Evolutionary conservation across 208 protist genomes (phyloP).

Genomic region (Trypanosoma cruzi): DNA sequence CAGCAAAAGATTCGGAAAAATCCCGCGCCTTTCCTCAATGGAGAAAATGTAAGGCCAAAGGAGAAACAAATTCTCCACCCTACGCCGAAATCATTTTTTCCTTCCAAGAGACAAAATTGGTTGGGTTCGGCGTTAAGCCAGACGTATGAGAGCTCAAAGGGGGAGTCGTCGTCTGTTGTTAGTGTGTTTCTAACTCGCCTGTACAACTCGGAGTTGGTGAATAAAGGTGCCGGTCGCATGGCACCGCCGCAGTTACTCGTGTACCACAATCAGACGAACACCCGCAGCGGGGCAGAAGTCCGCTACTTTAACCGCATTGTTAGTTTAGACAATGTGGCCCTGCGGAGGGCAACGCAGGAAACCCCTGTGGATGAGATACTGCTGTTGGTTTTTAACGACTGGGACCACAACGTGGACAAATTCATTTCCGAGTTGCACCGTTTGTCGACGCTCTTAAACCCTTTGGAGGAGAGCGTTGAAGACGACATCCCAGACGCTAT

Average conservation of each 20-base stretch:
- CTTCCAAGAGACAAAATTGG: too few relatives aligned
- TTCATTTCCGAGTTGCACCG: slow-evolving; percentile 29
- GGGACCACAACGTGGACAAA: slow-evolving; percentile 37
- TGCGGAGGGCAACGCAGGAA: neutral
- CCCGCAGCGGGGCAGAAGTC: neutral
- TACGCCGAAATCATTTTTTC: neutral
- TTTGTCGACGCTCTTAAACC: slow-evolving; percentile 8
- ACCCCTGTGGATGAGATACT: slow-evolving; percentile 42
- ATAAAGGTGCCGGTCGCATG: neutral
- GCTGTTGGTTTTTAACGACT: slow-evolving; percentile 63
- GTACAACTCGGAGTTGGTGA: slow-evolving; percentile 1
- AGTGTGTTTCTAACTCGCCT: slow-evolving; percentile 29
- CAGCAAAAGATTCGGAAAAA: too few relatives aligned
- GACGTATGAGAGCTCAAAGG: neutral
- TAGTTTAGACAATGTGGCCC: slow-evolving; percentile 34
- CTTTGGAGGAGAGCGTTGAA: neutral
- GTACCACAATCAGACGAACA: slow-evolving; percentile 14
- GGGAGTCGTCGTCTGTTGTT: neutral
- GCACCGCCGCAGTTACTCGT: slow-evolving; percentile 5
- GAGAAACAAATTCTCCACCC: neutral
- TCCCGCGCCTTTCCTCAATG: too few relatives aligned
- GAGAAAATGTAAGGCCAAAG: neutral
- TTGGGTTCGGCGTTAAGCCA: slow-evolving; percentile 1
- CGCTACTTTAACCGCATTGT: slow-evolving; percentile 33
- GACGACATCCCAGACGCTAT: neutral